Evolutionary conservation across 2,329 filamentous ascomycete species (phyloP).

Genomic region (Diplodia mutila): DNA sequence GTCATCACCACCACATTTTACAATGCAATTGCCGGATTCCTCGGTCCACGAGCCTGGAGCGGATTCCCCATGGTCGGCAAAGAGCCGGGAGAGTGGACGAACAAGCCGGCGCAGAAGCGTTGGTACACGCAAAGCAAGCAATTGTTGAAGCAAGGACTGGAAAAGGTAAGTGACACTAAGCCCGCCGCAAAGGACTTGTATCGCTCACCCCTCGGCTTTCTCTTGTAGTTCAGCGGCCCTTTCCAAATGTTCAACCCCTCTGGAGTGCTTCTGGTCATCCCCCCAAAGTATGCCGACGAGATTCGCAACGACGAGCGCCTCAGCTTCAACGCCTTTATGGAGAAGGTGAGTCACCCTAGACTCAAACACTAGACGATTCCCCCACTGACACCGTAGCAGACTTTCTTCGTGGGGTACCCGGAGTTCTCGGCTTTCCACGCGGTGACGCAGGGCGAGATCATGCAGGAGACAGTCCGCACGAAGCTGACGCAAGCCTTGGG

Average conservation of each 20-base stretch:
- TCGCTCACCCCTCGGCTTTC: background rate
- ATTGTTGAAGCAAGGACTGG: background rate
- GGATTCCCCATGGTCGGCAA: conserved; percentile 6
- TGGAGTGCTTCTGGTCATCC: background rate
- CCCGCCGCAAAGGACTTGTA: background rate
- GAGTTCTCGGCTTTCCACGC: conserved; percentile 7
- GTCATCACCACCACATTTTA: background rate
- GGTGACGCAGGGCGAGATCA: conserved; percentile 6
- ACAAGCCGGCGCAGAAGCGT: background rate
- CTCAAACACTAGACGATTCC: background rate
- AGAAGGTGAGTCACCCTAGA: background rate
- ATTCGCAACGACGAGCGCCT: conserved; percentile 10
- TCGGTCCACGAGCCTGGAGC: background rate
- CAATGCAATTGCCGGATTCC: background rate
- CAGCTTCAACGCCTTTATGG: conserved; percentile 6
- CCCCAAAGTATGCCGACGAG: conserved; percentile 5
- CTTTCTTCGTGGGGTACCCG: background rate
- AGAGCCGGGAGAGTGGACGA: conserved; percentile 13
- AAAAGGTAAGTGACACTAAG: background rate
- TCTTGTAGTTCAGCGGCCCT: background rate
- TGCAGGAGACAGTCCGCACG: conserved; percentile 13
- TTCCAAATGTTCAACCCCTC: conserved; percentile 4
- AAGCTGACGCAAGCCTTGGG: conserved; percentile 2
- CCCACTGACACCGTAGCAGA: background rate
- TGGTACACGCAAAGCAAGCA: background rate